A percentile compares a stretch with the other conserved stretches of the same genome.
Conservation (phyloP, 495 filamentous ascomycete genomes). For the Xylaria scruposa region DNA sequence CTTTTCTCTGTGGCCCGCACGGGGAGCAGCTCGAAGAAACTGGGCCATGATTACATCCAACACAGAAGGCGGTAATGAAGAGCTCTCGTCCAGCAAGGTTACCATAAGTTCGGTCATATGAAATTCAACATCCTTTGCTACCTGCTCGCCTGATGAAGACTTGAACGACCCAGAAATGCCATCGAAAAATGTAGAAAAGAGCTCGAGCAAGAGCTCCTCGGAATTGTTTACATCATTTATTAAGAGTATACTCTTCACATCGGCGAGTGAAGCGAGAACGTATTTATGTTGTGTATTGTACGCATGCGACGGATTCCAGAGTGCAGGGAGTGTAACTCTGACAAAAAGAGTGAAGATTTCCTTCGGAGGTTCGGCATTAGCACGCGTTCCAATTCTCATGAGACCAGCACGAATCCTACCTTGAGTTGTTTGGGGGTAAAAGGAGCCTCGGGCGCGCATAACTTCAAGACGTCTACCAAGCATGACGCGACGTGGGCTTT, state of each 20-base stretch:
- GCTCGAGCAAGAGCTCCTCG: slow-evolving; percentile 74
- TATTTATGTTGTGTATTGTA: slow-evolving; percentile 94
- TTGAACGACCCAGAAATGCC: slow-evolving; percentile 82
- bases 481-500: slow-evolving; percentile 87
- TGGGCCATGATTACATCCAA: slow-evolving; percentile 96
- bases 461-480: slow-evolving; percentile 89
- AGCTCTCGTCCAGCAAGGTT: slow-evolving; percentile 85
- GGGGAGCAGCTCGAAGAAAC: slow-evolving; percentile 84
- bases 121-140: slow-evolving; percentile 89
- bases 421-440: slow-evolving; percentile 90
- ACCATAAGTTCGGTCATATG: slow-evolving; percentile 87
- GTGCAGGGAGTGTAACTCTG: slow-evolving; percentile 78
- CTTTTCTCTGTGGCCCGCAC: slow-evolving; percentile 63
- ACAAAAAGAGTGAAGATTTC: slow-evolving; percentile 94
- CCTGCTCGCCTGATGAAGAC: slow-evolving; percentile 73
- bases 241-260: slow-evolving; percentile 92
- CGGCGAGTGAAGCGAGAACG: slow-evolving; percentile 84
- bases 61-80: slow-evolving; percentile 77
- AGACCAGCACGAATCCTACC: slow-evolving; percentile 54
- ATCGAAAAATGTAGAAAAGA: slow-evolving; percentile 91
- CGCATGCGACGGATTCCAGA: slow-evolving; percentile 85
- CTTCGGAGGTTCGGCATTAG: slow-evolving; percentile 50
- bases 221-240: slow-evolving; percentile 87
- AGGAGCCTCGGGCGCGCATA: slow-evolving; percentile 95
- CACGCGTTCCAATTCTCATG: slow-evolving; percentile 19